Evolutionary conservation across 306 rosid genomes (phyloP), one percentile per base, ranked within the genome.

Genomic region (Coriaria nepalensis): DNA sequence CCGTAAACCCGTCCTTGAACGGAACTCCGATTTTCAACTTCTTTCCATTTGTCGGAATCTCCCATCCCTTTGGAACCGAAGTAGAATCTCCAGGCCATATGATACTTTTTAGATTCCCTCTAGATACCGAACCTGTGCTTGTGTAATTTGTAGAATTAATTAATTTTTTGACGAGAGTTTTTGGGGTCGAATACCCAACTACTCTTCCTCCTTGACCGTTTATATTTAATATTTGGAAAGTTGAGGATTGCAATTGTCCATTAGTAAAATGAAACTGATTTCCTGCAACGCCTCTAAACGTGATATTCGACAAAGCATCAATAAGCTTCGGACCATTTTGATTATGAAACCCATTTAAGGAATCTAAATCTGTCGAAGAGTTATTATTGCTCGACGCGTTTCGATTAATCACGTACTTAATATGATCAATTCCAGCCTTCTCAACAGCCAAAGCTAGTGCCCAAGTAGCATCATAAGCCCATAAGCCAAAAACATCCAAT

Each of bases 121-220:
- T 29, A 4, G 36, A 20, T 1, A 20, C 3, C 29, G 29, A 20
- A 1, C 3, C 29, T 20, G 29, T 20, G 29, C 29, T 20, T 1
- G 29, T 20, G 29, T 20, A 20, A 20, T 20, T 1, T 20, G 29
- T 40, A 4, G 32, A 35, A 8, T 52, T 47, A 50, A 6, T 4
- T 2, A 73, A 14, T 9, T 46, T 20, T 20, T 20, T 68, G 5
- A 11, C 5, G 3, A 77, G 47, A 43, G 6, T 52, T 13, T 68
- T 1, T 2, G 75, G 63, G 0, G 62, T 49, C 94, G 86, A 84
- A 56, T 62, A 77, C 13, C 81, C 86, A 2, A 83, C 8, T 4
- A 5, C 13, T 43, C 55, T 80, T 68, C 48, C 60, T 0, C 60
- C 73, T 4, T 49, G 34, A 5, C 79, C 83, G 32, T 47, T 20